These are phyloP conservation scores for Tothia fuscella DNA, from an alignment of 2,329 filamentous ascomycete species.

Conservation along the genomic window DNA sequence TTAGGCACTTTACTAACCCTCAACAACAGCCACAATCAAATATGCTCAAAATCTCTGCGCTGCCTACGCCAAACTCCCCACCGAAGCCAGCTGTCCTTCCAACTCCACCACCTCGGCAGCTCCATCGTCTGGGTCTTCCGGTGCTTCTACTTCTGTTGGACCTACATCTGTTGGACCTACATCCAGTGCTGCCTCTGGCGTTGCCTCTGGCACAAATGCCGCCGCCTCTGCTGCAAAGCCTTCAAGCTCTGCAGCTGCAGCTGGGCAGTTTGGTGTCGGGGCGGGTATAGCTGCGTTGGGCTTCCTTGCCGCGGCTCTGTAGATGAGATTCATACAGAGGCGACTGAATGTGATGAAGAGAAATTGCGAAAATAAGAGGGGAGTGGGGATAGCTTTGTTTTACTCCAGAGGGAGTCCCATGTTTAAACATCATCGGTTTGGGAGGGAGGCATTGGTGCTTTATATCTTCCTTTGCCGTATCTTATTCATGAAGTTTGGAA, in stretches of 20 bases:
- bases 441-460: too few relatives aligned
- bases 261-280: too few relatives aligned
- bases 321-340: too few relatives aligned
- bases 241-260: slow-evolving; percentile 5
- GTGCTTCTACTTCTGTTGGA: slow-evolving; percentile 1
- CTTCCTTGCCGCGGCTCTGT: too few relatives aligned
- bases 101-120: slow-evolving; percentile 9
- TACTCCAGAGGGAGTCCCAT: too few relatives aligned
- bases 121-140: not conserved
- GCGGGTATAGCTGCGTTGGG: too few relatives aligned
- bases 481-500: too few relatives aligned
- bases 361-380: too few relatives aligned
- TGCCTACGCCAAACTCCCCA: slow-evolving; percentile 27
- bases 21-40: slow-evolving; percentile 25
- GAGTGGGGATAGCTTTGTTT: too few relatives aligned
- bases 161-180: not conserved
- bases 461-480: too few relatives aligned
- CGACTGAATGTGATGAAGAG: too few relatives aligned
- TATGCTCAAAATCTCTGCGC: slow-evolving; percentile 32
- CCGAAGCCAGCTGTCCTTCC: slow-evolving; percentile 15
- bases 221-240: slow-evolving; percentile 10
- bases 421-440: too few relatives aligned
- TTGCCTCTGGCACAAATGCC: slow-evolving; percentile 13
- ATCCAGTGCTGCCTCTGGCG: slow-evolving; percentile 11
- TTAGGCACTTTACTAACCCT: not conserved